These are phyloP conservation scores for Fistulifera pelliculosa DNA, from an alignment of 108 stramenopile species.

Conservation along the genomic window DNA sequence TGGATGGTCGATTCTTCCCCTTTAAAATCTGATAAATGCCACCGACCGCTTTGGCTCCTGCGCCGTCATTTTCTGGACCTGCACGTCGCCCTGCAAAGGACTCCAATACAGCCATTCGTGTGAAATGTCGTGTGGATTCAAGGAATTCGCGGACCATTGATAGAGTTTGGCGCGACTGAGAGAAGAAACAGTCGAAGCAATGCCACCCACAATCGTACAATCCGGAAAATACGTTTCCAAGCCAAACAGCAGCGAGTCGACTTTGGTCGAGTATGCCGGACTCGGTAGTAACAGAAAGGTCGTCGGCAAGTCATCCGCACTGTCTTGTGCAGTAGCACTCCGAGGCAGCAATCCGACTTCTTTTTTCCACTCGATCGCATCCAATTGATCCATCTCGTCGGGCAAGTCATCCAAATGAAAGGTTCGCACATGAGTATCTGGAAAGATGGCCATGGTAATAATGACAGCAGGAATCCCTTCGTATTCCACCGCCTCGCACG, in stretches of 20 bases:
- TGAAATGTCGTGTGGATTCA: constrained; percentile 7
- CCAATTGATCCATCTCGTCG: constrained; percentile 31
- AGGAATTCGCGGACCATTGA: constrained; percentile 29
- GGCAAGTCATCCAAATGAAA: constrained; percentile 69
- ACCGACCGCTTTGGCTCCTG: constrained; percentile 82
- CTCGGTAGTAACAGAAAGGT: constrained; percentile 53
- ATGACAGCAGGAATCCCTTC: constrained; percentile 64
- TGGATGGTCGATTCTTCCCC: constrained; percentile 49
- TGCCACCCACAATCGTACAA: constrained; percentile 51
- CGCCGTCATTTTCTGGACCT: constrained; percentile 60
- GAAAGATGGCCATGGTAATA: constrained; percentile 51
- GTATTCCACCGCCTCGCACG: constrained; percentile 41
- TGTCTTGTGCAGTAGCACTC: constrained; percentile 5
- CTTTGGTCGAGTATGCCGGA: constrained; percentile 64
- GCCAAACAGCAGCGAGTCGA: constrained; percentile 58
- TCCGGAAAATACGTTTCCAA: constrained; percentile 20
- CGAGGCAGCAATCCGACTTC: constrained; percentile 29
- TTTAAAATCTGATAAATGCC: constrained; percentile 67
- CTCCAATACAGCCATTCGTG: constrained; percentile 74
- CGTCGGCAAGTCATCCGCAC: constrained; percentile 19
- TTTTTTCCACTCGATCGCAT: constrained; percentile 27
- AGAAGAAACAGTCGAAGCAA: constrained; percentile 70
- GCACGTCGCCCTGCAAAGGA: constrained; percentile 60
- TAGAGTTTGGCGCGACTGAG: constrained; percentile 60
- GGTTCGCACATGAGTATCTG: constrained; percentile 49